A percentile compares a stretch with the other conserved stretches of the same genome.
Conservation (phyloP, 352 stramenopile genomes). For the Globisporangium viniferum region DNA sequence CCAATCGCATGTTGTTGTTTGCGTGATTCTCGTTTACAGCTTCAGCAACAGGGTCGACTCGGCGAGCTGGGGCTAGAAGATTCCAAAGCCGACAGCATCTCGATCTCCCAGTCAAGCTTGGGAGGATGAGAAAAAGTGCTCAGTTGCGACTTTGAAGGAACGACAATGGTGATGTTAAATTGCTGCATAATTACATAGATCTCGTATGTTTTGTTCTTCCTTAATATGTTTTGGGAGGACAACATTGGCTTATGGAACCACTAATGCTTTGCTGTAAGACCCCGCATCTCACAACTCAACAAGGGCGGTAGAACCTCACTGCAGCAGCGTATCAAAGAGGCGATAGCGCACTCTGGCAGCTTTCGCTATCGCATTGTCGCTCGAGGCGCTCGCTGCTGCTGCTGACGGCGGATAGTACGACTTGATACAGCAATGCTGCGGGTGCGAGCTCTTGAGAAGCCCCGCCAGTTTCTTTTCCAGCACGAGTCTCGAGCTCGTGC, state of each 20-base stretch:
- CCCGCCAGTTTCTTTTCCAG: conserved; percentile 48
- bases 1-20: conserved; percentile 5
- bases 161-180: neutral
- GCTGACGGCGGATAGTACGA: conserved; percentile 38
- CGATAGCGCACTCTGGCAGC: conserved; percentile 48
- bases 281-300: conserved; percentile 4
- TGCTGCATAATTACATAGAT: conserved; percentile 8
- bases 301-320: conserved; percentile 7
- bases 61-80: conserved; percentile 36
- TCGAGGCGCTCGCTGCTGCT: conserved; percentile 10
- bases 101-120: conserved; percentile 55
- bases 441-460: conserved; percentile 21
- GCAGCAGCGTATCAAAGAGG: conserved; percentile 65
- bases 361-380: neutral
- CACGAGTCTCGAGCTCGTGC: conserved; percentile 44
- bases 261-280: neutral
- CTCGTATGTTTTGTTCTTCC: neutral
- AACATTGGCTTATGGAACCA: too few relatives aligned
- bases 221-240: neutral
- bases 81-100: conserved; percentile 40
- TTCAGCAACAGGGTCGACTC: conserved; percentile 60
- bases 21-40: conserved; percentile 23
- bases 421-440: conserved; percentile 68
- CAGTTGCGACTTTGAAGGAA: neutral
- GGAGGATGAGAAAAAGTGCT: conserved; percentile 2